phyloP scores from a whole-genome alignment of 129 eudicot genomes.

The Centaurea solstitialis region DNA sequence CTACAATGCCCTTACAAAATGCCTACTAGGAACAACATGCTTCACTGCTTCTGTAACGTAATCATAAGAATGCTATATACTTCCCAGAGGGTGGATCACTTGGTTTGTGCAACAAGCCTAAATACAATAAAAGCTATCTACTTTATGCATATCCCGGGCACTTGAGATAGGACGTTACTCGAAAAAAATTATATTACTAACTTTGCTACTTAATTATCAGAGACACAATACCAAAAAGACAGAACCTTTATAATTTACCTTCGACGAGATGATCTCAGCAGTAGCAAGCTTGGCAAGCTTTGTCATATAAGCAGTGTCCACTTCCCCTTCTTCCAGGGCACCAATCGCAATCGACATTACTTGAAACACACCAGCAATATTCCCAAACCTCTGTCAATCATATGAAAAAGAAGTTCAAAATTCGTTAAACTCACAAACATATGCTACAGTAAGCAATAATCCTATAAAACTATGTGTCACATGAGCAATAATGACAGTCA shows the following conservation, averaged over 20 bases:
- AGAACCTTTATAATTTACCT: conserved; percentile 43
- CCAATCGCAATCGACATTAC: conserved; percentile 88
- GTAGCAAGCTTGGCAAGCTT: conserved; percentile 85
- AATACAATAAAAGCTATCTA: not conserved
- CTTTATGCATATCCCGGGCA: not conserved
- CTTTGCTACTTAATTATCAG: not conserved
- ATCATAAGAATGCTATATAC: not conserved
- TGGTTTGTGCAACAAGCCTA: not conserved
- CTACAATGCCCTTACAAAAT: not conserved
- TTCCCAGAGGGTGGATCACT: not conserved
- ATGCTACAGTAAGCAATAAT: not conserved
- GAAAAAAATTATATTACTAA: not conserved
- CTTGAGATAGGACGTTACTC: not conserved
- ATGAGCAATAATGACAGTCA: not conserved
- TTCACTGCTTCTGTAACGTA: not conserved
- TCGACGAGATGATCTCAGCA: conserved; percentile 83
- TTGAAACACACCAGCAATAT: conserved; percentile 85
- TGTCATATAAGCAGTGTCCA: conserved; percentile 65
- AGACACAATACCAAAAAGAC: not conserved
- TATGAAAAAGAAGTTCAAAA: conserved; percentile 15
- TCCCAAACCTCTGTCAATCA: conserved; percentile 73
- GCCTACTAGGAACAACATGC: not conserved
- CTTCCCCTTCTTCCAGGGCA: conserved; percentile 63
- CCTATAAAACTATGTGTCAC: not conserved
- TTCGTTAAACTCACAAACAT: not conserved